Percentiles rank a stretch among this genome's conserved stretches.
These are phyloP conservation scores for Penicillium olsonii DNA, from an alignment of 2,329 filamentous ascomycete genomes.

Conservation along the genomic window DNA sequence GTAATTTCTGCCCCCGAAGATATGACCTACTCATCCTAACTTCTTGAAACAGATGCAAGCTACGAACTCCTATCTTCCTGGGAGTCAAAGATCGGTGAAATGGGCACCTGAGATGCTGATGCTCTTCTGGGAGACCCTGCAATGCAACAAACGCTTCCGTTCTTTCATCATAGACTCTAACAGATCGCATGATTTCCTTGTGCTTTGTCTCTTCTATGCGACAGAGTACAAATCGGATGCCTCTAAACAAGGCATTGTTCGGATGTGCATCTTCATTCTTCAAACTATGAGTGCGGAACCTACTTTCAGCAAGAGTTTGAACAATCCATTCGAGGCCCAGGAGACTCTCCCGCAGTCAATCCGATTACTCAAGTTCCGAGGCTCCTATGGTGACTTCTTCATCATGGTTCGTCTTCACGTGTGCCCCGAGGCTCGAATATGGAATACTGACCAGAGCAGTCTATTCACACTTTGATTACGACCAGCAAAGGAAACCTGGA, in stretches of 20 bases:
- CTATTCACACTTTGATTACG: conserved; percentile 88
- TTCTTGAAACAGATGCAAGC: conserved; percentile 65
- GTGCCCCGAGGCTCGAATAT: background rate
- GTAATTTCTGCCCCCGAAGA: conserved; percentile 34
- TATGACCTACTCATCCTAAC: conserved; percentile 4
- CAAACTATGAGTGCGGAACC: conserved; percentile 93
- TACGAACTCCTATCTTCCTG: conserved; percentile 83
- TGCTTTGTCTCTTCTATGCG: conserved; percentile 88
- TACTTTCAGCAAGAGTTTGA: conserved; percentile 86
- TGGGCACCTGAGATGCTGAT: conserved; percentile 96
- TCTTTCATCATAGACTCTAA: conserved; percentile 97
- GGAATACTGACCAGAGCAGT: conserved; percentile 53
- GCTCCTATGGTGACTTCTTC: conserved; percentile 90
- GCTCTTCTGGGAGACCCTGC: conserved; percentile 94
- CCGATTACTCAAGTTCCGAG: conserved; percentile 78
- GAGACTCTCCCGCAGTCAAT: conserved; percentile 83
- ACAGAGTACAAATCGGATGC: conserved; percentile 84
- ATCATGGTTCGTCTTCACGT: conserved; percentile 64
- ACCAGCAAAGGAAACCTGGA: conserved; percentile 87
- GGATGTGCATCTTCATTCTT: conserved; percentile 96
- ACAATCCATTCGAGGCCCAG: conserved; percentile 84
- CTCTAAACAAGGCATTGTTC: conserved; percentile 85
- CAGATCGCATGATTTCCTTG: conserved; percentile 86
- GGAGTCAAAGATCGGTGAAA: conserved; percentile 74
- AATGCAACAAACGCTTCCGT: conserved; percentile 96